Evolutionary conservation across 1,139 yeast species (phyloP).

Genomic region (Schizosaccharomyces versatilis): DNA sequence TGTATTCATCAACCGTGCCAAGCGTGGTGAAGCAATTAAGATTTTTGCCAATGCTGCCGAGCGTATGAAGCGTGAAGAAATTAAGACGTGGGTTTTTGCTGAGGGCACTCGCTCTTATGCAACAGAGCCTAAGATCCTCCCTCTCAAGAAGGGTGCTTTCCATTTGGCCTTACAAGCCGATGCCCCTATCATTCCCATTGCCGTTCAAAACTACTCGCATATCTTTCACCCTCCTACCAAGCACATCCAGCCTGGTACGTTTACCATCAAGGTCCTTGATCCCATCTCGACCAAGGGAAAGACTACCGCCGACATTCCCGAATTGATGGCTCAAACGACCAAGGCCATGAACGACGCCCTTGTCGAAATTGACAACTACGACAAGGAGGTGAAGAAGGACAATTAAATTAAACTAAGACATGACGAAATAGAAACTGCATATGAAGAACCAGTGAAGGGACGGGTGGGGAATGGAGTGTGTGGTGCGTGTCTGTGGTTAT

Average conservation of each 20-base stretch:
- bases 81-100: constrained; percentile 15
- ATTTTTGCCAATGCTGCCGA: constrained; percentile 51
- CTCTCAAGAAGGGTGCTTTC: constrained; percentile 94
- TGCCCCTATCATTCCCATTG: constrained; percentile 72
- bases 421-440: too few species aligned
- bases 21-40: constrained; percentile 49
- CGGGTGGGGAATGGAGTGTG: too few species aligned
- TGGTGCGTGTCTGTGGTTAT: too few species aligned
- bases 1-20: constrained; percentile 70
- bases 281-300: constrained; percentile 40
- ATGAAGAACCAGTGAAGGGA: too few species aligned
- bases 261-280: constrained; percentile 34
- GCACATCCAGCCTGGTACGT: constrained; percentile 33
- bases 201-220: constrained; percentile 63
- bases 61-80: constrained; percentile 26
- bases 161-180: constrained; percentile 85
- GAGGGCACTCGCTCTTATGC: constrained; percentile 80
- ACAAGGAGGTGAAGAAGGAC: background rate
- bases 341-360: constrained; percentile 23
- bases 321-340: constrained; percentile 23
- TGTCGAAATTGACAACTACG: constrained; percentile 11
- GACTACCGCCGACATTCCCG: constrained; percentile 37
- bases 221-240: constrained; percentile 38
- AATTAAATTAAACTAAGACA: too few species aligned
- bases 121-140: constrained; percentile 43